Conservation (phyloP, 2,329 filamentous ascomycete species). For the Curvularia spicifera region DNA sequence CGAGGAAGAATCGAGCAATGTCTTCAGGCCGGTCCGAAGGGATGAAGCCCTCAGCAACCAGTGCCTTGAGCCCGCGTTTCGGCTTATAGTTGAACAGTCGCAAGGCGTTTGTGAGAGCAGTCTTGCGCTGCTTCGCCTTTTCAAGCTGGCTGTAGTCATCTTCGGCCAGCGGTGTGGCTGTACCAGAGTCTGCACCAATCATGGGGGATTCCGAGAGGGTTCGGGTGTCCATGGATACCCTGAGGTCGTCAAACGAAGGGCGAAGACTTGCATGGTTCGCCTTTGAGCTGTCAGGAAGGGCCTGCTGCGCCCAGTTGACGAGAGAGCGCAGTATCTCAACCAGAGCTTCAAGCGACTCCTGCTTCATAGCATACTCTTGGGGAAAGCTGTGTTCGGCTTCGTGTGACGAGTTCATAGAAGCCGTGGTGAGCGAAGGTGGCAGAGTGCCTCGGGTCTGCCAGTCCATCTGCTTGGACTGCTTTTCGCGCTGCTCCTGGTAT, state of each 20-base stretch:
- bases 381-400: constrained; percentile 76
- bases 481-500: constrained; percentile 79
- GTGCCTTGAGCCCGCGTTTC: constrained; percentile 85
- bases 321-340: constrained; percentile 88
- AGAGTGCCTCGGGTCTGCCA: constrained; percentile 88
- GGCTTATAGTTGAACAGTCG: constrained; percentile 97
- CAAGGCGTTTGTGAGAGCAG: constrained; percentile 85
- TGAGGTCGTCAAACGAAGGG: constrained; percentile 64
- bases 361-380: constrained; percentile 89
- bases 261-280: constrained; percentile 53
- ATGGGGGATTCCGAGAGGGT: constrained; percentile 67
- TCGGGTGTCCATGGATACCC: constrained; percentile 78
- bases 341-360: constrained; percentile 83
- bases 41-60: constrained; percentile 88
- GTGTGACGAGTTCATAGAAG: constrained; percentile 66
- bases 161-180: constrained; percentile 61
- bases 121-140: constrained; percentile 92
- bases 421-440: constrained; percentile 83
- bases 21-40: constrained; percentile 77
- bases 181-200: constrained; percentile 57
- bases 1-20: constrained; percentile 81
- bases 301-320: constrained; percentile 88
- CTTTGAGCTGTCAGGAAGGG: constrained; percentile 57
- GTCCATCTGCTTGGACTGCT: constrained; percentile 67
- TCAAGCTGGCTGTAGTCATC: constrained; percentile 96